Percentiles rank a stretch among this genome's conserved stretches.
Evolutionary conservation across 1,284 basidiomycete genomes (phyloP).

Genomic region (Microbotryum scabiosae): DNA sequence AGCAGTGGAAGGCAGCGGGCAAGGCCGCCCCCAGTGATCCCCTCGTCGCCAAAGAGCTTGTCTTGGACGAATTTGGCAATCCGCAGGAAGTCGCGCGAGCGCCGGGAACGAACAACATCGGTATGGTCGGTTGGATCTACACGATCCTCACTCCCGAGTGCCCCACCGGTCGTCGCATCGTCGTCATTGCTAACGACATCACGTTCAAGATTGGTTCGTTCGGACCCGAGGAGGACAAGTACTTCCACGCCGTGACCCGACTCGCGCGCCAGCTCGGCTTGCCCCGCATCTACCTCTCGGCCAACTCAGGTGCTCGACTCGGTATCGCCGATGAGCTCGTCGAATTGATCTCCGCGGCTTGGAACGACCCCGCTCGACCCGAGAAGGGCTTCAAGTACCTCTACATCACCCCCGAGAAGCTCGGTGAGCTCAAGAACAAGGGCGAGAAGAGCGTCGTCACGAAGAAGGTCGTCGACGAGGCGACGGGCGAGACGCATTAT

Average conservation of each 20-base stretch:
- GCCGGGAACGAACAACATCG: constrained; percentile 87
- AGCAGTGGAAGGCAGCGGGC: constrained; percentile 76
- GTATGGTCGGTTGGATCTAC: constrained; percentile 98
- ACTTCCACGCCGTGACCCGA: constrained; percentile 90
- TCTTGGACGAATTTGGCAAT: constrained; percentile 87
- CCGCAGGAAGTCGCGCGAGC: constrained; percentile 82
- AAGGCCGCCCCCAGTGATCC: constrained; percentile 60
- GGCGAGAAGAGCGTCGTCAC: constrained; percentile 64
- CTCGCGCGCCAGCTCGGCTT: constrained; percentile 81
- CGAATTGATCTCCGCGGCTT: constrained; percentile 82
- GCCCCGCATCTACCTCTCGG: constrained; percentile 93
- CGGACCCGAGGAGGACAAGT: constrained; percentile 89
- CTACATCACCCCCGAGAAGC: constrained; percentile 56
- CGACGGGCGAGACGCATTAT: constrained; percentile 75
- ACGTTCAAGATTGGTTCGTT: constrained; percentile 99
- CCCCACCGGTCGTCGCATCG: constrained; percentile 74
- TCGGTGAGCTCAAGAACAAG: constrained; percentile 50
- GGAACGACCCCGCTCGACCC: constrained; percentile 69
- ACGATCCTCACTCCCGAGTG: constrained; percentile 89
- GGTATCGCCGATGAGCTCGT: constrained; percentile 91
- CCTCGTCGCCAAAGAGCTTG: constrained; percentile 76
- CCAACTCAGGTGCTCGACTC: constrained; percentile 95
- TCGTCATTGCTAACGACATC: constrained; percentile 96
- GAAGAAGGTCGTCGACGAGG: constrained; percentile 60
- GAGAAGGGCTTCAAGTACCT: constrained; percentile 96